Conservation (phyloP, 305 asterid genomes). For the Solanum hybrid region DNA sequence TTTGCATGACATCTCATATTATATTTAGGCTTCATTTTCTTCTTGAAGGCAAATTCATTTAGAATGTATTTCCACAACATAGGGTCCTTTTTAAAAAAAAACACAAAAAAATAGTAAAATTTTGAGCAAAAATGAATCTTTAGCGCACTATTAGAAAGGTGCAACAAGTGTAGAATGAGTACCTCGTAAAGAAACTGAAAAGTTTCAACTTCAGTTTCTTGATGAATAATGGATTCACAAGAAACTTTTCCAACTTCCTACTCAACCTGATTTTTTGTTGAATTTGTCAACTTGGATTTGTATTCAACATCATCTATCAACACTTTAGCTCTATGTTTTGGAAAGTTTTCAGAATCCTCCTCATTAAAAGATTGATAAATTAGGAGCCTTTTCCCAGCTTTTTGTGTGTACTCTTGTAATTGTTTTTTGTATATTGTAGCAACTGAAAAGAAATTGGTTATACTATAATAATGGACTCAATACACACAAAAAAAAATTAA, state of each 20-base stretch:
- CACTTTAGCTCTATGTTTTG: slow-evolving; percentile 10
- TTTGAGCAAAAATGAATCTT: neutral
- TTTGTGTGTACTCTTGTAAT: slow-evolving; percentile 17
- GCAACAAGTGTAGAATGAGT: neutral
- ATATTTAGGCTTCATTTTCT: neutral
- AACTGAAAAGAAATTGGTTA: neutral
- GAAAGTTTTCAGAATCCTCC: slow-evolving; percentile 4
- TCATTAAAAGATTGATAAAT: slow-evolving; percentile 11
- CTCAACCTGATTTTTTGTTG: slow-evolving; percentile 4
- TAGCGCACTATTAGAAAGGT: neutral
- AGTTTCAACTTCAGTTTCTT: neutral
- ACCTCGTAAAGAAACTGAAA: slow-evolving; percentile 4
- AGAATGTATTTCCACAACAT: slow-evolving; percentile 13
- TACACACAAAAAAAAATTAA: neutral
- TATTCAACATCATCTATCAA: neutral
- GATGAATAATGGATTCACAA: neutral
- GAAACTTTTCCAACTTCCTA: slow-evolving; percentile 16
- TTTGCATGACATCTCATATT: neutral
- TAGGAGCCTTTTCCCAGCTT: slow-evolving; percentile 4
- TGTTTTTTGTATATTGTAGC: slow-evolving; percentile 2
- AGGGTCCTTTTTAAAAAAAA: neutral
- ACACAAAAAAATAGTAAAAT: neutral
- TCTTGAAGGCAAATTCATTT: slow-evolving; percentile 9
- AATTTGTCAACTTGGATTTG: neutral
- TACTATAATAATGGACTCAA: neutral